Evolutionary conservation across 208 protist species (phyloP).

Genomic region (Trypanosoma lewisi): DNA sequence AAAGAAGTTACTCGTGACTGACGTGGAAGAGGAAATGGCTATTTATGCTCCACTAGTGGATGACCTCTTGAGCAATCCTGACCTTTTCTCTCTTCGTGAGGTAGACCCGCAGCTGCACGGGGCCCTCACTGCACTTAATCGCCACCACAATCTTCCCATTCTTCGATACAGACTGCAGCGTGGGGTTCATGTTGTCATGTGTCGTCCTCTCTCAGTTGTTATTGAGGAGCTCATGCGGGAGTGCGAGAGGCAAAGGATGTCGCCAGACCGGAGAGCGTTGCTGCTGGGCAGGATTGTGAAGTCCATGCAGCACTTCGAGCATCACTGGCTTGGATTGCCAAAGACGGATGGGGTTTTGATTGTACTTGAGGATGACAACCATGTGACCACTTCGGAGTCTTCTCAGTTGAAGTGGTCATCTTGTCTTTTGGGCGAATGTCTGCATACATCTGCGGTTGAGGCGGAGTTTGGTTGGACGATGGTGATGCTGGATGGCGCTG

Average conservation of each 20-base stretch:
- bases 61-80: constrained; percentile 10
- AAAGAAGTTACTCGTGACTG: not conserved
- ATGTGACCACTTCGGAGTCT: not conserved
- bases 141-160: constrained; percentile 56
- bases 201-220: constrained; percentile 17
- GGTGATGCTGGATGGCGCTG: not conserved
- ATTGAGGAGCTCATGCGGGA: constrained; percentile 11
- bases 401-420: not conserved
- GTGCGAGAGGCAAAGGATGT: not conserved
- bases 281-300: constrained; percentile 1
- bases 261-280: not conserved
- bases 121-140: constrained; percentile 46
- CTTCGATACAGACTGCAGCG: constrained; percentile 61
- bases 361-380: not conserved
- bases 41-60: constrained; percentile 31
- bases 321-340: constrained; percentile 55
- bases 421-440: constrained; percentile 4
- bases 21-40: constrained; percentile 10
- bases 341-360: constrained; percentile 24
- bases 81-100: constrained; percentile 1
- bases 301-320: constrained; percentile 45
- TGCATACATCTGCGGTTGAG: not conserved
- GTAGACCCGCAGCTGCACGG: constrained; percentile 45
- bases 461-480: constrained; percentile 6
- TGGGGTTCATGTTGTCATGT: constrained; percentile 37